phyloP scores from a whole-genome alignment of 805 yeast species.

The Lachancea dasiensis region DNA sequence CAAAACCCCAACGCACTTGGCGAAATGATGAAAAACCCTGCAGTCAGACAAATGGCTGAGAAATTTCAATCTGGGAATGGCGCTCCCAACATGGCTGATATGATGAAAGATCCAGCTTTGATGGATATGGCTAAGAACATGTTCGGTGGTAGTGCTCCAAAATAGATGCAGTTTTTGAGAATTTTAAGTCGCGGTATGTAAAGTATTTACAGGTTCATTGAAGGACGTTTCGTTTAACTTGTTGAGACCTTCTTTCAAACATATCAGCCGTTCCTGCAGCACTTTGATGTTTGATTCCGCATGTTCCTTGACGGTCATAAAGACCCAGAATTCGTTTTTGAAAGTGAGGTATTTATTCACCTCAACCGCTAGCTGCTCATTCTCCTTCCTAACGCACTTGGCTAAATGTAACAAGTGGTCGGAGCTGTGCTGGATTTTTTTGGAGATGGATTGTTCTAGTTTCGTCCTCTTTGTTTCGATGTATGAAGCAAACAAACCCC shows the following conservation, averaged over 20 bases:
- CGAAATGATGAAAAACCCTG: slow-evolving; percentile 74
- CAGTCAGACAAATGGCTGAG: slow-evolving; percentile 77
- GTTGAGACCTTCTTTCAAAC: slow-evolving; percentile 5
- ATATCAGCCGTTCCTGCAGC: slow-evolving; percentile 11
- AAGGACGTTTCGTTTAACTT: slow-evolving; percentile 2
- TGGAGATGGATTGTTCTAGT: slow-evolving; percentile 39
- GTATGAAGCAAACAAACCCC: slow-evolving; percentile 30
- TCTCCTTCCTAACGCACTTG: slow-evolving; percentile 43
- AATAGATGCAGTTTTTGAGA: neutral
- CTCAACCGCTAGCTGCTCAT: slow-evolving; percentile 60
- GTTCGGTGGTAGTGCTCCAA: slow-evolving; percentile 38
- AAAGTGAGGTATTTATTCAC: slow-evolving; percentile 52
- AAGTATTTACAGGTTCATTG: slow-evolving; percentile 4
- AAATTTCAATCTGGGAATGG: slow-evolving; percentile 64
- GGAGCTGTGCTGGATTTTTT: slow-evolving; percentile 38
- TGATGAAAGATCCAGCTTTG: slow-evolving; percentile 78
- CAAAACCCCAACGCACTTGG: slow-evolving; percentile 72
- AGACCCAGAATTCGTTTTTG: slow-evolving; percentile 37
- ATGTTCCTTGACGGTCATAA: slow-evolving; percentile 13
- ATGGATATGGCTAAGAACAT: slow-evolving; percentile 66
- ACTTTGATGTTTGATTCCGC: slow-evolving; percentile 12
- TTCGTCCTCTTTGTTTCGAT: slow-evolving; percentile 48
- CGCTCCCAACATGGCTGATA: slow-evolving; percentile 54
- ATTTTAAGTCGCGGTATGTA: slow-evolving; percentile 1
- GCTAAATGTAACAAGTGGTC: slow-evolving; percentile 40